These are phyloP conservation scores for Xylaria sp. DNA, from an alignment of 2,329 filamentous ascomycete species.

Conservation along the genomic window DNA sequence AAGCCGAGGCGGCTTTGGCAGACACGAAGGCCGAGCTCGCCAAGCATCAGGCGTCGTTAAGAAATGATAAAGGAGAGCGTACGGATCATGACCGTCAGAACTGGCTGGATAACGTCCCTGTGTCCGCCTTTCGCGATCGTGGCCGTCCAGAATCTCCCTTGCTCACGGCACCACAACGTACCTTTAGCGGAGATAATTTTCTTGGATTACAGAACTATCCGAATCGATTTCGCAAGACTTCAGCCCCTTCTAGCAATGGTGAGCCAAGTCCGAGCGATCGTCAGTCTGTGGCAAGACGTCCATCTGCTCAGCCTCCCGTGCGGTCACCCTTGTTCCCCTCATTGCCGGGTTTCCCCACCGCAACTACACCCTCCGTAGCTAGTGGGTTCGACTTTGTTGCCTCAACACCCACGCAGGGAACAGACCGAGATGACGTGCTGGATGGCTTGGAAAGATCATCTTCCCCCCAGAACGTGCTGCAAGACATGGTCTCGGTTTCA, in stretches of 20 bases:
- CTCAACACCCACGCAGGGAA: constrained; percentile 55
- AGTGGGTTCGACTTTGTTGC: constrained; percentile 59
- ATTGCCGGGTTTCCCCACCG: constrained; percentile 49
- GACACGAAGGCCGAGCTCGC: constrained; percentile 63
- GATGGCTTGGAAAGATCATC: constrained; percentile 65
- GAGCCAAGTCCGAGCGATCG: constrained; percentile 55
- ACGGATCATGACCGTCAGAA: constrained; percentile 55
- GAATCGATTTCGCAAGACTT: constrained; percentile 57
- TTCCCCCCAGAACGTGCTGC: constrained; percentile 75
- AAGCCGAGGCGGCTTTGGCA: constrained; percentile 71
- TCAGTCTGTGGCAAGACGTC: constrained; percentile 56
- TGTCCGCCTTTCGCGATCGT: constrained; percentile 55
- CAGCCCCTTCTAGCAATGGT: constrained; percentile 61
- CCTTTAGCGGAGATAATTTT: constrained; percentile 63
- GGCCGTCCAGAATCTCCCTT: constrained; percentile 66
- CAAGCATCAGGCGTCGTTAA: constrained; percentile 55
- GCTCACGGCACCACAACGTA: constrained; percentile 59
- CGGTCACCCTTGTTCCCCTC: constrained; percentile 55
- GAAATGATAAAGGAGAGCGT: constrained; percentile 55
- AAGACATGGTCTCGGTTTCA: constrained; percentile 88
- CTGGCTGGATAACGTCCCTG: constrained; percentile 63
- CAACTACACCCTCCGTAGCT: constrained; percentile 58
- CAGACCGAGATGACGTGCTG: constrained; percentile 60
- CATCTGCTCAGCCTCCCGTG: constrained; percentile 59
- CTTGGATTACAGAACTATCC: constrained; percentile 57